Evolutionary conservation across 1,284 basidiomycete species (phyloP).

Genomic region (Phylloboletellus chloephorus): DNA sequence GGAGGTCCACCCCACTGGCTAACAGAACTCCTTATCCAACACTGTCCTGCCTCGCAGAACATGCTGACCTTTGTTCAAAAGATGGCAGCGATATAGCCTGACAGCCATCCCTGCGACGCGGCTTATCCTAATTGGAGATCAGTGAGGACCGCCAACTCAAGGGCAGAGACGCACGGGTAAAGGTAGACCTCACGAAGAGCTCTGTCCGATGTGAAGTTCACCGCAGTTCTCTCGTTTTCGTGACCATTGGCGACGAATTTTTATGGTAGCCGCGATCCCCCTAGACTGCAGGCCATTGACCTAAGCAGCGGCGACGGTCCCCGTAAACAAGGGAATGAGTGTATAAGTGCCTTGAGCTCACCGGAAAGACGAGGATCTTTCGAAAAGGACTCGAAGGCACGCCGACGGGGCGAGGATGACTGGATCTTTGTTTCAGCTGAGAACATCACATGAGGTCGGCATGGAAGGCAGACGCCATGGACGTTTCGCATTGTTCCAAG

Average conservation of each 20-base stretch:
- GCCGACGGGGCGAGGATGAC: conserved; percentile 56
- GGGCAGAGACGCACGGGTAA: conserved; percentile 47
- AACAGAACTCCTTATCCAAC: conserved; percentile 48
- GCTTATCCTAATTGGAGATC: conserved; percentile 26
- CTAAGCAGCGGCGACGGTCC: conserved; percentile 57
- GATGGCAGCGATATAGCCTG: conserved; percentile 51
- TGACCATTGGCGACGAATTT: conserved; percentile 60
- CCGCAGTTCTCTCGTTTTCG: conserved; percentile 59
- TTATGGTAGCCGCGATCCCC: conserved; percentile 56
- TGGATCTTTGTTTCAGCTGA: conserved; percentile 58
- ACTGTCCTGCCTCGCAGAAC: conserved; percentile 52
- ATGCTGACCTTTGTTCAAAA: conserved; percentile 56
- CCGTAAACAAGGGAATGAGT: conserved; percentile 29
- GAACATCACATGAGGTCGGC: conserved; percentile 50
- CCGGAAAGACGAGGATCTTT: conserved; percentile 64
- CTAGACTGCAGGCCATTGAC: conserved; percentile 61
- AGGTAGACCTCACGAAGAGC: conserved; percentile 68
- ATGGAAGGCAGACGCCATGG: conserved; percentile 63
- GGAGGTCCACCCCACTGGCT: conserved; percentile 61
- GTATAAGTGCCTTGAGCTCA: conserved; percentile 14
- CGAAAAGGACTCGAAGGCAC: conserved; percentile 67
- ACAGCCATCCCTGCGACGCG: too few relatives aligned
- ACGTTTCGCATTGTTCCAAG: conserved; percentile 53
- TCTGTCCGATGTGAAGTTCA: conserved; percentile 57
- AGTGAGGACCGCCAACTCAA: not conserved